phyloP scores from a whole-genome alignment of 2,329 filamentous ascomycete genomes.

The Sporothrix pseudoabietina region DNA sequence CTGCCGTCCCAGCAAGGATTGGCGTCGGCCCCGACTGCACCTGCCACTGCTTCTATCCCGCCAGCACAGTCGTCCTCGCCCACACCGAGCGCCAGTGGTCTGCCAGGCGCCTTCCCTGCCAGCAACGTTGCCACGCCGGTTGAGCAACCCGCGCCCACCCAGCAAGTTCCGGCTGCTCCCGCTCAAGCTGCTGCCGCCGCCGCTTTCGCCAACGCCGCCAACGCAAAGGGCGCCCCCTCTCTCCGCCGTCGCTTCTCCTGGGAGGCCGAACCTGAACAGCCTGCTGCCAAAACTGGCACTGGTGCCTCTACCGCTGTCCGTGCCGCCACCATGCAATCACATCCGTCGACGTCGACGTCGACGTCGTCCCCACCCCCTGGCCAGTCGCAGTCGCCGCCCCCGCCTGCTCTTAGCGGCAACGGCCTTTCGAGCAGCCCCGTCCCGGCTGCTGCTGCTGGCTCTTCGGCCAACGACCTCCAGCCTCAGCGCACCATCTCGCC shows the following conservation, averaged over 20 bases:
- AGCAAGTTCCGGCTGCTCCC: neutral
- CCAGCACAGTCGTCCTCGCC: constrained; percentile 7
- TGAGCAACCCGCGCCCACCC: neutral
- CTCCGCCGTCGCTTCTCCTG: constrained; percentile 47
- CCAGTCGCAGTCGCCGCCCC: neutral
- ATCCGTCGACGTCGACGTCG: neutral
- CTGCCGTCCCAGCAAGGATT: constrained; percentile 15
- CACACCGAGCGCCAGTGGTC: neutral
- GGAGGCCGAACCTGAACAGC: constrained; percentile 44
- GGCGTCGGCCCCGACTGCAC: neutral
- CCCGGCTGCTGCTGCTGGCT: neutral
- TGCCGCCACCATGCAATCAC: constrained; percentile 3
- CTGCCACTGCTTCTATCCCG: neutral
- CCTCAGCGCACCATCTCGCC: neutral
- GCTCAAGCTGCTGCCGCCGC: constrained; percentile 14
- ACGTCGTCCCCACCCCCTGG: neutral
- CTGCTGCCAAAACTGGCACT: neutral
- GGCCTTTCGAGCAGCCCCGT: constrained; percentile 1
- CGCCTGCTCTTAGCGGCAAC: neutral
- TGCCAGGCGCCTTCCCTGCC: constrained; percentile 12
- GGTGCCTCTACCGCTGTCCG: neutral
- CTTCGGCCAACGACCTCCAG: constrained; percentile 24
- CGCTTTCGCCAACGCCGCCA: neutral
- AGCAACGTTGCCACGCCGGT: neutral
- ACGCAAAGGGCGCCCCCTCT: neutral